phyloP scores from a whole-genome alignment of 345 rosid genomes.

The Salix arbutifolia region DNA sequence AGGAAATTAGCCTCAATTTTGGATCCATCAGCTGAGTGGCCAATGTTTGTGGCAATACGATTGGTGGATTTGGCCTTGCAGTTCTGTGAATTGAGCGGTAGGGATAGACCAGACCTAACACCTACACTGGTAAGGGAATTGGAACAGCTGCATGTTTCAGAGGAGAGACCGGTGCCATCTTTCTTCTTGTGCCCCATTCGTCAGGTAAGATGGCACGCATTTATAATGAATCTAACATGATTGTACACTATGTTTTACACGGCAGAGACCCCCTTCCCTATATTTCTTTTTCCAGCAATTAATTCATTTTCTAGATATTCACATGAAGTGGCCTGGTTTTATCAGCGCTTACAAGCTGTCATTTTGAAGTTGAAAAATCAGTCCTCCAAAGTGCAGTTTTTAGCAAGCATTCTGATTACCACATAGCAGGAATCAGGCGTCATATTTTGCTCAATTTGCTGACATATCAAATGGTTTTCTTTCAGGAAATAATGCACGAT shows the following conservation, averaged over 20 bases:
- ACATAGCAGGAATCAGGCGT: background rate
- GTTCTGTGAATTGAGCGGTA: slow-evolving; percentile 47
- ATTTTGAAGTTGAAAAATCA: background rate
- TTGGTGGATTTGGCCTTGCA: slow-evolving; percentile 54
- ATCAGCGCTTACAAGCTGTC: background rate
- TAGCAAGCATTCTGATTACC: background rate
- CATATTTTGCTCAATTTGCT: background rate
- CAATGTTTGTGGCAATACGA: slow-evolving; percentile 39
- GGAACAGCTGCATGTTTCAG: slow-evolving; percentile 49
- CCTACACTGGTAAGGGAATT: slow-evolving; percentile 63
- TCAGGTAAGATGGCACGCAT: slow-evolving; percentile 33
- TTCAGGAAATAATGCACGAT: slow-evolving; percentile 76
- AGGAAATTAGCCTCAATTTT: slow-evolving; percentile 41
- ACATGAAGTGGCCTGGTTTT: background rate
- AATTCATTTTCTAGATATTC: background rate
- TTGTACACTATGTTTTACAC: background rate
- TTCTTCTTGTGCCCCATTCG: slow-evolving; percentile 74
- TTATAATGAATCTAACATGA: background rate
- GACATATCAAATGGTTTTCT: slow-evolving; percentile 4
- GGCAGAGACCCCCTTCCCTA: background rate
- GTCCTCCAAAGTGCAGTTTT: background rate
- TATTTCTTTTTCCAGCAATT: background rate
- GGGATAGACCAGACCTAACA: slow-evolving; percentile 53
- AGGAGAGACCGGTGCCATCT: slow-evolving; percentile 57
- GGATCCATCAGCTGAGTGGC: slow-evolving; percentile 72